Evolutionary conservation across 2,329 filamentous ascomycete species (phyloP).

Genomic region (Penicillium sp.): DNA sequence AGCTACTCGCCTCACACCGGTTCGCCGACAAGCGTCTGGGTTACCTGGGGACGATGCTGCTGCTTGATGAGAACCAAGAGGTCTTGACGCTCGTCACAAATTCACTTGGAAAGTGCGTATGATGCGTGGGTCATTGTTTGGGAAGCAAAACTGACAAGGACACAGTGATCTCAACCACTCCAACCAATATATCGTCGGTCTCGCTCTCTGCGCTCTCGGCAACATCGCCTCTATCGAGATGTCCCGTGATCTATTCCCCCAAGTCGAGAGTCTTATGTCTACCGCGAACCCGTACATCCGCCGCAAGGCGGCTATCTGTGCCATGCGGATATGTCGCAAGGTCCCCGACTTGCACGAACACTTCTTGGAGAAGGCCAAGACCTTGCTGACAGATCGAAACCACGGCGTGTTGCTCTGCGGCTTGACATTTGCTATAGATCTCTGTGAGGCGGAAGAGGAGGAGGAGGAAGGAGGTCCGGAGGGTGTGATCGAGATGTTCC

Average conservation of each 20-base stretch:
- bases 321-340: constrained; percentile 97
- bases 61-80: constrained; percentile 98
- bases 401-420: constrained; percentile 94
- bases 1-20: constrained; percentile 90
- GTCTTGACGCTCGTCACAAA: constrained; percentile 96
- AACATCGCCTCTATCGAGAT: constrained; percentile 98
- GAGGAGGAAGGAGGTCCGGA: constrained; percentile 89
- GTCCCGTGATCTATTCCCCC: constrained; percentile 93
- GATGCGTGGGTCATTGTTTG: not conserved
- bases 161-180: constrained; percentile 88
- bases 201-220: constrained; percentile 91
- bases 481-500: constrained; percentile 86
- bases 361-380: constrained; percentile 89
- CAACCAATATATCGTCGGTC: constrained; percentile 96
- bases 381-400: constrained; percentile 86
- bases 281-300: constrained; percentile 98
- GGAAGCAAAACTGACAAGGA: constrained; percentile 32
- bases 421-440: constrained; percentile 81
- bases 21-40: constrained; percentile 97
- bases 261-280: constrained; percentile 87
- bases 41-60: constrained; percentile 90
- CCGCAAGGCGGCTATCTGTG: constrained; percentile 94
- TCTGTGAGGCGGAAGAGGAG: constrained; percentile 92
- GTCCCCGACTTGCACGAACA: constrained; percentile 96
- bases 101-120: constrained; percentile 84